phyloP scores from a whole-genome alignment of 352 stramenopile species.

The Pythium volutum region DNA sequence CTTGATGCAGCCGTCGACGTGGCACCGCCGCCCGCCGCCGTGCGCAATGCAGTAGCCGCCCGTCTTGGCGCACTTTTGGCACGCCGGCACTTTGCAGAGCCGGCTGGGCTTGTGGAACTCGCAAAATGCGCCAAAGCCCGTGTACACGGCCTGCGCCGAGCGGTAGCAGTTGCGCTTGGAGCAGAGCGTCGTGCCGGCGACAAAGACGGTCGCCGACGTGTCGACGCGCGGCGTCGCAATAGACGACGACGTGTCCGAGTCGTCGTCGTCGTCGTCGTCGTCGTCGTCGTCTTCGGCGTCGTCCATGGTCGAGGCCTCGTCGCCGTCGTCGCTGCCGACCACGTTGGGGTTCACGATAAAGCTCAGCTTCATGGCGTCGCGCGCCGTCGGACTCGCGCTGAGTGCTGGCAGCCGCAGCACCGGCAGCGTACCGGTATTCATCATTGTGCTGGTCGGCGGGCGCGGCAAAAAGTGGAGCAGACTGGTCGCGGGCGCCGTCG shows the following conservation, averaged over 20 bases:
- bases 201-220: conserved; percentile 6
- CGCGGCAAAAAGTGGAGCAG: conserved; percentile 20
- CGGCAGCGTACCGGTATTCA: too few relatives aligned
- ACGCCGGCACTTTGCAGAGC: conserved; percentile 59
- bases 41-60: conserved; percentile 35
- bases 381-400: not conserved
- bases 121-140: conserved; percentile 51
- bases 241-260: conserved; percentile 18
- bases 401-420: too few relatives aligned
- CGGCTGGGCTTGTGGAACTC: conserved; percentile 67
- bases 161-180: conserved; percentile 70
- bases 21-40: conserved; percentile 43
- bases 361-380: conserved; percentile 48
- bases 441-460: not conserved
- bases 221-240: conserved; percentile 10
- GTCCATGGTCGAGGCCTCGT: conserved; percentile 22
- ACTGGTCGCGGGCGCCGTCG: conserved; percentile 2
- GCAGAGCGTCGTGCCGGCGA: conserved; percentile 32
- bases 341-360: conserved; percentile 53
- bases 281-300: conserved; percentile 17
- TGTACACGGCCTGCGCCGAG: conserved; percentile 29
- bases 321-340: not conserved
- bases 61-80: conserved; percentile 60
- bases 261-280: conserved; percentile 6
- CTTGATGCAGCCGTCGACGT: conserved; percentile 54